Conservation (phyloP, 2,329 filamentous ascomycete species). For the Gnomoniopsis smithogilvyi region DNA sequence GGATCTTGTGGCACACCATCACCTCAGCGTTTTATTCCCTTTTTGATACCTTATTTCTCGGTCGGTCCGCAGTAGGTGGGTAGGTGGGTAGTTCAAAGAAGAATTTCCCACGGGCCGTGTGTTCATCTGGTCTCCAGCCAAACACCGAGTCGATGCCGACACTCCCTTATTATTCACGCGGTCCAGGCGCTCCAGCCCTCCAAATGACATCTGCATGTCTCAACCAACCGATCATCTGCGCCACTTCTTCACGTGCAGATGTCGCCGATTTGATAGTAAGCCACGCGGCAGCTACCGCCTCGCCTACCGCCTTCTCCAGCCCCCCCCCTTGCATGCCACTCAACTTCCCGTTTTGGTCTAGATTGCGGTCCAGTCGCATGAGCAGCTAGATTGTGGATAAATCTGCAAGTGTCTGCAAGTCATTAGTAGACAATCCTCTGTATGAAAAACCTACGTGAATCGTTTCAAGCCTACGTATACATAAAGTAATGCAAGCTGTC, state of each 20-base stretch:
- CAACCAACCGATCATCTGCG: slow-evolving; percentile 15
- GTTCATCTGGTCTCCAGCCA: not conserved
- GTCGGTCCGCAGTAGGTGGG: too few species aligned
- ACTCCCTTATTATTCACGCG: not conserved
- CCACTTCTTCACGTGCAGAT: slow-evolving; percentile 10
- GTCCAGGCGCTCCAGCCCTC: not conserved
- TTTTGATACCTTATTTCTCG: too few species aligned
- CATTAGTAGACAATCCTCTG: too few species aligned
- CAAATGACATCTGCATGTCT: slow-evolving; percentile 16
- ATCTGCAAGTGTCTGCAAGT: too few species aligned
- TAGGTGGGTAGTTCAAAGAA: not conserved
- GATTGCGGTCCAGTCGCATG: not conserved
- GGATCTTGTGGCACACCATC: not conserved
- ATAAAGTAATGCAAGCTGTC: too few species aligned
- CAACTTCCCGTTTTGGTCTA: slow-evolving; percentile 2
- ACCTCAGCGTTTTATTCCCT: not conserved
- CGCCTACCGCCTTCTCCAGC: not conserved
- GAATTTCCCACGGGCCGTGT: not conserved
- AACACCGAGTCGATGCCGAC: not conserved
- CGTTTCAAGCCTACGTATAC: too few species aligned
- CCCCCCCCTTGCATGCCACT: slow-evolving; percentile 7
- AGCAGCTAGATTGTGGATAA: too few species aligned
- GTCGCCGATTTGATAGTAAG: not conserved
- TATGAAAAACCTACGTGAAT: too few species aligned
- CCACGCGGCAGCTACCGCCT: slow-evolving; percentile 1